Evolutionary conservation across 2,329 filamentous ascomycete genomes (phyloP).

Genomic region (Phaeoacremonium minimum): DNA sequence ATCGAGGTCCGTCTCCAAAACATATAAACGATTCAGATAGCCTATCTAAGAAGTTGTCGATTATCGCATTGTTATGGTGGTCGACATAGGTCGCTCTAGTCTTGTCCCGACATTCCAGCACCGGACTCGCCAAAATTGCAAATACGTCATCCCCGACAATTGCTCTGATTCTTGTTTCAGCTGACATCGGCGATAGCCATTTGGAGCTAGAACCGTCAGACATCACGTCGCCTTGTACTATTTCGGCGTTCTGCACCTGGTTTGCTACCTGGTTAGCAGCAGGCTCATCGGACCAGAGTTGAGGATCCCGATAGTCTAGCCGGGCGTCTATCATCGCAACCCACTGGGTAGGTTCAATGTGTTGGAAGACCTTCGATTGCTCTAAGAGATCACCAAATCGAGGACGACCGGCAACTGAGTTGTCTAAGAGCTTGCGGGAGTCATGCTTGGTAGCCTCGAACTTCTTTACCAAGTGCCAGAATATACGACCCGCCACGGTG

Average conservation of each 20-base stretch:
- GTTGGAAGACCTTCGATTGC: slow-evolving; percentile 13
- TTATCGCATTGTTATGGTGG: slow-evolving; percentile 1
- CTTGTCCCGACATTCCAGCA: slow-evolving; percentile 9
- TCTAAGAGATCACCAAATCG: slow-evolving; percentile 7
- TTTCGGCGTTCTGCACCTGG: background rate
- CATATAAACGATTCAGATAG: slow-evolving; percentile 16
- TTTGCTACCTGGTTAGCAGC: slow-evolving; percentile 12
- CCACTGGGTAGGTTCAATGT: slow-evolving; percentile 3
- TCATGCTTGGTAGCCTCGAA: slow-evolving; percentile 10
- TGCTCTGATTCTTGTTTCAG: slow-evolving; percentile 2
- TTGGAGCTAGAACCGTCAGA: background rate
- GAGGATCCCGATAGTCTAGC: slow-evolving; percentile 7
- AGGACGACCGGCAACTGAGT: slow-evolving; percentile 4
- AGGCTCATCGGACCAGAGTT: background rate
- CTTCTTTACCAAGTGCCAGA: slow-evolving; percentile 19
- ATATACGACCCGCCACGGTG: slow-evolving; percentile 19
- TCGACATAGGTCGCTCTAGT: slow-evolving; percentile 1
- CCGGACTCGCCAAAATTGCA: slow-evolving; percentile 4
- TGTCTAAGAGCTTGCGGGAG: background rate
- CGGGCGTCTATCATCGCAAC: slow-evolving; percentile 17
- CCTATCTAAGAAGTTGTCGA: slow-evolving; percentile 10
- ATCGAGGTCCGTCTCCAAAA: slow-evolving; percentile 21
- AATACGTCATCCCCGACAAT: slow-evolving; percentile 9
- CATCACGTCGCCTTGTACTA: slow-evolving; percentile 5
- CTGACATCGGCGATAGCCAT: slow-evolving; percentile 5